Evolutionary conservation across 805 yeast species (phyloP).

Genomic region (Cyberlindnera euphorbiiphila): DNA sequence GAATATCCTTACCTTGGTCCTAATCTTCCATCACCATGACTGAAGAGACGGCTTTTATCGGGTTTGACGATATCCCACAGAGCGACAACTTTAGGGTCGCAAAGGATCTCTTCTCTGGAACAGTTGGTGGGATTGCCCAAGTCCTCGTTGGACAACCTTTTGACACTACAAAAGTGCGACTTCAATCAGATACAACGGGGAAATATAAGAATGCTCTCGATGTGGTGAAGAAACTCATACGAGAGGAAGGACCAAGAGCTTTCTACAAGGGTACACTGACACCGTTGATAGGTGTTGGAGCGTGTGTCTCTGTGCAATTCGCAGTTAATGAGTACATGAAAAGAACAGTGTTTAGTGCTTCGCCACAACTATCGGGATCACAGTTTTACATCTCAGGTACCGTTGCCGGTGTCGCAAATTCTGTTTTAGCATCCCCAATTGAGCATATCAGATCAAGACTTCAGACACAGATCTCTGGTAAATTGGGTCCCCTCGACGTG

Average conservation of each 20-base stretch:
- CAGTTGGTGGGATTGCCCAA: slow-evolving; percentile 94
- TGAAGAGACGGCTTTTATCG: slow-evolving; percentile 15
- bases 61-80: slow-evolving; percentile 9
- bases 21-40: no score
- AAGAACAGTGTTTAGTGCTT: slow-evolving; percentile 51
- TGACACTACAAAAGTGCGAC: slow-evolving; percentile 89
- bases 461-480: slow-evolving; percentile 77
- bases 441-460: slow-evolving; percentile 93
- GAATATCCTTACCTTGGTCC: no score
- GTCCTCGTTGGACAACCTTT: slow-evolving; percentile 95
- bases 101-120: slow-evolving; percentile 58
- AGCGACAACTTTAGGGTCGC: slow-evolving; percentile 22
- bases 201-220: slow-evolving; percentile 69
- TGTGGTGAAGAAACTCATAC: slow-evolving; percentile 65
- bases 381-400: slow-evolving; percentile 84
- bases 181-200: slow-evolving; percentile 72
- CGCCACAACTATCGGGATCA: slow-evolving; percentile 41
- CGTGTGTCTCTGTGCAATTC: slow-evolving; percentile 94
- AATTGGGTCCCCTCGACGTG: slow-evolving; percentile 72
- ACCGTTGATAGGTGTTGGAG: slow-evolving; percentile 95
- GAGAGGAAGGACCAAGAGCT: slow-evolving; percentile 79
- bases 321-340: slow-evolving; percentile 95
- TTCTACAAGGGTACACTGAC: slow-evolving; percentile 93
- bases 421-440: slow-evolving; percentile 86
- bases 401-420: slow-evolving; percentile 90